These are phyloP conservation scores for Xylaria flabelliformis DNA, from an alignment of 495 filamentous ascomycete genomes.

Conservation along the genomic window DNA sequence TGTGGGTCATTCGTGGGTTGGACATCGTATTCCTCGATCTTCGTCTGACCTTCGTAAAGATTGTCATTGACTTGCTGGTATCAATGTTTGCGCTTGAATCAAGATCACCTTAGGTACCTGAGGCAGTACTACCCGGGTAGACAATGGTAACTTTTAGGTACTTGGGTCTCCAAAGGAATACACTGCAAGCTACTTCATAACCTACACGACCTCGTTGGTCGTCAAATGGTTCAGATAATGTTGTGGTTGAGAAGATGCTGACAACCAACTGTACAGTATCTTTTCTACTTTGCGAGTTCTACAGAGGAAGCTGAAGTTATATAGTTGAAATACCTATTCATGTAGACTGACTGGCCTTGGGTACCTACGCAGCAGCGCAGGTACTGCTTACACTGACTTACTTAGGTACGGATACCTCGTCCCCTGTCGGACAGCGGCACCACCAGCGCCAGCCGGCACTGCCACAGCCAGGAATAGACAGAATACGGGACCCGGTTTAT, in stretches of 20 bases:
- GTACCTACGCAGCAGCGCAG: background rate
- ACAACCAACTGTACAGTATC: background rate
- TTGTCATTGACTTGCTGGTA: background rate
- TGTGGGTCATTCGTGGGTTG: conserved; percentile 14
- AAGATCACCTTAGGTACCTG: background rate
- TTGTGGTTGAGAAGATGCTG: background rate
- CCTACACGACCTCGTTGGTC: background rate
- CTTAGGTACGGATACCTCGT: background rate
- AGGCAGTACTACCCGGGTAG: background rate
- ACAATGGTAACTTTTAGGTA: background rate
- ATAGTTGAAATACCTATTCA: background rate
- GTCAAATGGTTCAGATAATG: background rate
- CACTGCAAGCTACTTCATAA: background rate
- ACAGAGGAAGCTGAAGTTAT: background rate
- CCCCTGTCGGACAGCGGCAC: conserved; percentile 1
- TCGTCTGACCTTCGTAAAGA: background rate
- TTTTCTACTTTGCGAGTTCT: background rate
- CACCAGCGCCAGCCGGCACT: conserved; percentile 17
- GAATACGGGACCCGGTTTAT: conserved; percentile 24
- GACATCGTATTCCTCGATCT: conserved; percentile 16
- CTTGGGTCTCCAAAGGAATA: background rate
- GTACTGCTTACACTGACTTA: background rate
- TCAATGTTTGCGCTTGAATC: background rate
- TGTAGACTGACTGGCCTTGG: background rate
- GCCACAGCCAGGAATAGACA: conserved; percentile 26